A percentile compares a stretch with the other conserved stretches of the same genome.
These are phyloP conservation scores for Saturnispora diversa DNA, from an alignment of 805 yeast species.

Conservation along the genomic window DNA sequence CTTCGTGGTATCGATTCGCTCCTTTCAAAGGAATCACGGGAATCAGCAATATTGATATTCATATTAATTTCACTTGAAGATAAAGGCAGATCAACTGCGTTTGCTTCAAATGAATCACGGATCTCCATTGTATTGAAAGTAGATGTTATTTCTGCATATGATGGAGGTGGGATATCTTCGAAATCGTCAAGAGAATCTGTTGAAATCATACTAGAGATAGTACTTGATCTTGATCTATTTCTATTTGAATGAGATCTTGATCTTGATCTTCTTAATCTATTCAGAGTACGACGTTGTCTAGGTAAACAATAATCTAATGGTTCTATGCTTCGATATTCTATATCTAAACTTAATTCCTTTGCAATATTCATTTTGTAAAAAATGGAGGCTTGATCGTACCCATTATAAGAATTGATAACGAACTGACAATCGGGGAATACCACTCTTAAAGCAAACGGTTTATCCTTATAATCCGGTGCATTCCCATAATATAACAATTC, in stretches of 20 bases:
- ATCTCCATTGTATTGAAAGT: not conserved
- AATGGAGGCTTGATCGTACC: slow-evolving; percentile 21
- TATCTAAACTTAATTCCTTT: slow-evolving; percentile 28
- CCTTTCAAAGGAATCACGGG: no score
- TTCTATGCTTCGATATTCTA: slow-evolving; percentile 20
- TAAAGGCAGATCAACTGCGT: no score
- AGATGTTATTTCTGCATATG: slow-evolving; percentile 11
- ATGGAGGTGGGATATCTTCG: slow-evolving; percentile 2
- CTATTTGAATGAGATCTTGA: slow-evolving; percentile 5
- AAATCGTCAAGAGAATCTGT: not conserved
- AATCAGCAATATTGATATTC: no score
- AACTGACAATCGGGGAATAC: slow-evolving; percentile 25
- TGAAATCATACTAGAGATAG: slow-evolving; percentile 8
- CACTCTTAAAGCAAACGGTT: slow-evolving; percentile 28
- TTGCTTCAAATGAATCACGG: not conserved
- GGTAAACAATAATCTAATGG: slow-evolving; percentile 29
- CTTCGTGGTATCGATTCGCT: no score
- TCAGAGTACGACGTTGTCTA: slow-evolving; percentile 17
- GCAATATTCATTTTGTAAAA: slow-evolving; percentile 29
- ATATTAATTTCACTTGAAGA: no score
- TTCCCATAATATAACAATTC: slow-evolving; percentile 27
- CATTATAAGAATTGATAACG: slow-evolving; percentile 24
- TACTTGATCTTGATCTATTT: slow-evolving; percentile 6
- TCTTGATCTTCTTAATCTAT: slow-evolving; percentile 5
- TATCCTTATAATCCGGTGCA: slow-evolving; percentile 24